A percentile compares a stretch with the other conserved stretches of the same genome.
Conservation (phyloP, 495 filamentous ascomycete genomes). For the Daldinia grandis region DNA sequence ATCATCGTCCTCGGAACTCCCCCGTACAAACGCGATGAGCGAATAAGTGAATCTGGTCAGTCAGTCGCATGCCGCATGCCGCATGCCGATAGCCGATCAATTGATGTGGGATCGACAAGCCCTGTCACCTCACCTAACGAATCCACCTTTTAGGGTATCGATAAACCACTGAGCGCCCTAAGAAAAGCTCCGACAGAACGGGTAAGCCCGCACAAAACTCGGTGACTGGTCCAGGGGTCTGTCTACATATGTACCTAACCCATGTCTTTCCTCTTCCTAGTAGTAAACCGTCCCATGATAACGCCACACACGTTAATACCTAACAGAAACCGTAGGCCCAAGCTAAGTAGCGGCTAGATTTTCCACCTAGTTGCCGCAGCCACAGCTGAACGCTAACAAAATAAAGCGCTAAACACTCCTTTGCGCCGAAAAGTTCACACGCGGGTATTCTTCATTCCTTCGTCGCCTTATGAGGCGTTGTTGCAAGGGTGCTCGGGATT, state of each 20-base stretch:
- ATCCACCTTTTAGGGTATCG: conserved; percentile 14
- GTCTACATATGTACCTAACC: background rate
- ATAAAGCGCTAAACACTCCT: conserved; percentile 13
- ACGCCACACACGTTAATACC: conserved; percentile 5
- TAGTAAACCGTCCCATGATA: background rate
- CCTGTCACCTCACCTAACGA: background rate
- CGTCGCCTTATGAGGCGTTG: background rate
- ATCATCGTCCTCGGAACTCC: background rate
- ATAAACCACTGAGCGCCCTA: conserved; percentile 26
- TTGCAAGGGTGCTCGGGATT: background rate
- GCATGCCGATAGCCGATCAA: background rate
- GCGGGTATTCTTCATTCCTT: background rate
- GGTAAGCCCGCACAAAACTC: conserved; percentile 26
- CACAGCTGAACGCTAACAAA: background rate
- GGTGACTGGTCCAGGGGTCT: conserved; percentile 10
- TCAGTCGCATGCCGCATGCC: background rate
- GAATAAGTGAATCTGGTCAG: conserved; percentile 3
- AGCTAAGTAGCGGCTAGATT: background rate
- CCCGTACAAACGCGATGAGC: conserved; percentile 3
- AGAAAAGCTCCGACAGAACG: conserved; percentile 7
- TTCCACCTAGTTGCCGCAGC: conserved; percentile 1
- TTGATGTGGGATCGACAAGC: conserved; percentile 10
- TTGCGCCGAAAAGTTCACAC: conserved; percentile 13
- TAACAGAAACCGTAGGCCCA: background rate
- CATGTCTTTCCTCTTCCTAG: background rate